Base-by-base conservation (phyloP, 495 filamentous ascomycete genomes). In the Pyronema omphalodes region DNA sequence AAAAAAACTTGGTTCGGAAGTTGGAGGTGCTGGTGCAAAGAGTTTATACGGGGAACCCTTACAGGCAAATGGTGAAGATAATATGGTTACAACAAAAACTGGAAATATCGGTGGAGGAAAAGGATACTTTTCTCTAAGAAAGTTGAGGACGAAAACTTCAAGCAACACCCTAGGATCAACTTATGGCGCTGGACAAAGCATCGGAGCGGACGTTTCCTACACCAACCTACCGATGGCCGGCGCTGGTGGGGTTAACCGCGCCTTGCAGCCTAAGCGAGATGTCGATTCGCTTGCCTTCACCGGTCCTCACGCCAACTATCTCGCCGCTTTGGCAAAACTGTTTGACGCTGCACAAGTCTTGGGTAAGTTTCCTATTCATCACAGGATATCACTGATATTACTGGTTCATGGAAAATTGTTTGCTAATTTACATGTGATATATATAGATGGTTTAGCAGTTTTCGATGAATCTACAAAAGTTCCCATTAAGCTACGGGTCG, bases 321-420 rank as follows among this genome's bases (percentile, higher is more conserved):
- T 94, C 83, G 77, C 80, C 51, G 81, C 86, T 55, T 74, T 99
- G 68, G 89, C 88, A 61, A 79, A 83, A 58, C 71, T 99, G 57
- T 99, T 88, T 66, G 91, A 99, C 71, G 86, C 88, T 56, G 93
- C 80, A 58, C 93, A 96, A 71, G 76, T 88, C 37, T 70, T 98
- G 65, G 91, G 91, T 95, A 74, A 72, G 15, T 12, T 34, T 34
- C 3, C n/a, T 23, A 1, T 35, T 19, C 47, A n/a, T 11, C 36
- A 23, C 9, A 47, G 3, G 9, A 41, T 41, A 23, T 15, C 23
- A 47, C 14, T 15, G 9, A 47, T 47, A 14, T n/a, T 19, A 15
- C 9, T 5, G n/a, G 44, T 15, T 47, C 12, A 1, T 9, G n/a
- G 44, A 3, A 12, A 7, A 50, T 29, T 1, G 23, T 29, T 29